These are phyloP conservation scores for Penicillium decumbens DNA, from an alignment of 2,329 filamentous ascomycete species.

Conservation along the genomic window DNA sequence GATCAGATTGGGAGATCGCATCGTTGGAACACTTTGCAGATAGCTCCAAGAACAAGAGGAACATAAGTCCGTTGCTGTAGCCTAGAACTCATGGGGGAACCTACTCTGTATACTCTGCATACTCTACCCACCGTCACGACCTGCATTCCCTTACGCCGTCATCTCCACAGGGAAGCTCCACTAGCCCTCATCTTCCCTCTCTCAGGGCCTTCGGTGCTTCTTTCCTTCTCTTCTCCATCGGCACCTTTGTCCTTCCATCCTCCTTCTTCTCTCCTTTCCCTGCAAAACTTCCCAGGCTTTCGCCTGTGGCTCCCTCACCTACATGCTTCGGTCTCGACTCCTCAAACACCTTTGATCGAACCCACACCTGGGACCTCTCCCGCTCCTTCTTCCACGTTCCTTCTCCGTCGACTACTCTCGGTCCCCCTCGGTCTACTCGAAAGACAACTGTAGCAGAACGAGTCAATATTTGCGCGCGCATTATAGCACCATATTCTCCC, in stretches of 20 bases:
- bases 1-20: constrained; percentile 14
- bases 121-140: neutral
- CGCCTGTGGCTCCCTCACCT: constrained; percentile 14
- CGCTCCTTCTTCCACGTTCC: constrained; percentile 10
- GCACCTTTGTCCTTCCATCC: constrained; percentile 16
- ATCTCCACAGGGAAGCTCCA: constrained; percentile 32
- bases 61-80: neutral
- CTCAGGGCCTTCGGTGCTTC: neutral
- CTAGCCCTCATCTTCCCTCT: constrained; percentile 28
- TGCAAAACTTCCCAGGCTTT: constrained; percentile 10
- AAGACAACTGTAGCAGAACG: neutral
- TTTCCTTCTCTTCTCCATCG: constrained; percentile 3
- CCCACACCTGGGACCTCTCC: constrained; percentile 6
- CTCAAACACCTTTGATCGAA: constrained; percentile 6
- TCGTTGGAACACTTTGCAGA: constrained; percentile 1
- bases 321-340: constrained; percentile 1
- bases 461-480: neutral
- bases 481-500: constrained; percentile 7
- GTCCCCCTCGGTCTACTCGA: constrained; percentile 5
- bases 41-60: neutral
- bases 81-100: neutral
- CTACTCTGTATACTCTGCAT: neutral
- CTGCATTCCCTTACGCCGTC: constrained; percentile 17
- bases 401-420: constrained; percentile 4
- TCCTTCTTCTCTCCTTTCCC: constrained; percentile 4